These are phyloP conservation scores for Candida bentonensis DNA, from an alignment of 805 yeast species.

Conservation along the genomic window DNA sequence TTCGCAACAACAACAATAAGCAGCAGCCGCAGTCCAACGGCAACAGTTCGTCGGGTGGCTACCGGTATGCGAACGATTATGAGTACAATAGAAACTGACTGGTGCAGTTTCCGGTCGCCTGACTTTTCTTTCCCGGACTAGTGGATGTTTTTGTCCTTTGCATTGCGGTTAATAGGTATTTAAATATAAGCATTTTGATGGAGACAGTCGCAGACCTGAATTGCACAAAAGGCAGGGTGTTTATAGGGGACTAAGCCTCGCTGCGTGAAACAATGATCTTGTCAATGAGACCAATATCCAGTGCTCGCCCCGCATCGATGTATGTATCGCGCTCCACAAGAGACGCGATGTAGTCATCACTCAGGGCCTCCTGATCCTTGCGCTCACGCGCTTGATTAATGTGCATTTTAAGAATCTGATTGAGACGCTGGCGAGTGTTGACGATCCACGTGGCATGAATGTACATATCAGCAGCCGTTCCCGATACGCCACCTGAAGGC, in stretches of 20 bases:
- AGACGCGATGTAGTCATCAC: not conserved
- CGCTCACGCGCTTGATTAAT: constrained; percentile 8
- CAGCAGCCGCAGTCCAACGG: not conserved
- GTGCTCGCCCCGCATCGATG: not conserved
- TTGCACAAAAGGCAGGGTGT: no score
- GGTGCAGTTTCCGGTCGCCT: not conserved
- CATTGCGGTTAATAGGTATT: constrained; percentile 1
- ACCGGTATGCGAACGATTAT: constrained; percentile 1
- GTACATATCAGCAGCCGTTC: constrained; percentile 19
- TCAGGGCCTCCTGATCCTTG: not conserved
- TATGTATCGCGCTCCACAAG: not conserved
- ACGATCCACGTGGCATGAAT: constrained; percentile 19
- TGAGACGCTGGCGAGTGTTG: constrained; percentile 13
- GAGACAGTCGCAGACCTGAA: no score
- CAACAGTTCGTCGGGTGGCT: not conserved
- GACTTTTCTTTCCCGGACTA: not conserved
- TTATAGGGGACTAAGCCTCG: no score
- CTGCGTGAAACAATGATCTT: not conserved
- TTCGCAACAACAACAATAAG: constrained; percentile 44
- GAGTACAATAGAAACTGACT: constrained; percentile 1
- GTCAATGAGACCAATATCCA: not conserved
- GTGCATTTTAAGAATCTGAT: constrained; percentile 13
- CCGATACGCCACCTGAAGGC: constrained; percentile 17
- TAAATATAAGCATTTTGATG: constrained; percentile 1
- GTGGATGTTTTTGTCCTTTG: not conserved